Conservation (phyloP, 83 land plant species). For the Isoetes engelmannii region DNA sequence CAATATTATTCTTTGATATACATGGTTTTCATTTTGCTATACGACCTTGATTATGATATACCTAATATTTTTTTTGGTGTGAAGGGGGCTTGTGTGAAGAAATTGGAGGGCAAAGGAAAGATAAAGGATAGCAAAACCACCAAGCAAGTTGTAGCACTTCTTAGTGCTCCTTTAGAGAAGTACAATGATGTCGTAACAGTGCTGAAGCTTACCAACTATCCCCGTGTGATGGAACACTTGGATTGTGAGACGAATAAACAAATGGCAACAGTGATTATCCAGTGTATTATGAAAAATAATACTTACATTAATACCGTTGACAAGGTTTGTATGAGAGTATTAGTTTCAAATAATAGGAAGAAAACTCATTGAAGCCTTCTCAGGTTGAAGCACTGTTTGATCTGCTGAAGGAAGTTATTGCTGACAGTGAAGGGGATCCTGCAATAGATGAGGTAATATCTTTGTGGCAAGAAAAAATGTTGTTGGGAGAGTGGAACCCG, state of each 20-base stretch:
- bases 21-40: not conserved
- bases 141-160: conserved; percentile 83
- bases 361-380: not conserved
- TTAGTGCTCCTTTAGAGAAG: conserved; percentile 94
- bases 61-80: not conserved
- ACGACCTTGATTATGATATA: not conserved
- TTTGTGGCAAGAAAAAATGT: not conserved
- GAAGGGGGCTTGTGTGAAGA: conserved; percentile 90
- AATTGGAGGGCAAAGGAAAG: conserved; percentile 69
- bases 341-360: conserved; percentile 44
- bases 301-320: conserved; percentile 63
- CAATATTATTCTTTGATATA: not conserved
- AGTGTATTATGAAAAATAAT: conserved; percentile 78
- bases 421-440: conserved; percentile 58
- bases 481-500: not conserved
- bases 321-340: not conserved
- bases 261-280: conserved; percentile 92
- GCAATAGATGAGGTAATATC: conserved; percentile 47
- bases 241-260: conserved; percentile 81
- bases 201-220: conserved; percentile 76
- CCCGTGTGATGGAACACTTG: conserved; percentile 84
- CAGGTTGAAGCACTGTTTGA: conserved; percentile 96
- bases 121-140: conserved; percentile 86
- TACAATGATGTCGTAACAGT: conserved; percentile 85
- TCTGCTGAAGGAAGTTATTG: conserved; percentile 77